Evolutionary conservation across 169 alveolate species (phyloP).

Genomic region (Toxoplasma gondii): DNA sequence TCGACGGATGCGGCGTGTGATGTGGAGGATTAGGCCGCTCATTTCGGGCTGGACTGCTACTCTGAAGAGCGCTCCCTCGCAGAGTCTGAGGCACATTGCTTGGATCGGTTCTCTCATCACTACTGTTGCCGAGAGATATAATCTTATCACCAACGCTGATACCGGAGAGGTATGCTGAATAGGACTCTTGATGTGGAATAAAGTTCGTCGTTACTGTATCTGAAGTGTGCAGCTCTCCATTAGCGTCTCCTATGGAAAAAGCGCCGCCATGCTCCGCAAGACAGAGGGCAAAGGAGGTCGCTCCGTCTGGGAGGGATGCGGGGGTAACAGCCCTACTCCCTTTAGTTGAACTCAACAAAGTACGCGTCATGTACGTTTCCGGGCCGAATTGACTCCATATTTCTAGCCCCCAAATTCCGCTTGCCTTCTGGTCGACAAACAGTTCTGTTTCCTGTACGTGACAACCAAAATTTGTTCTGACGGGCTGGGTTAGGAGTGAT

Average conservation of each 20-base stretch:
- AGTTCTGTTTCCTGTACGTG: slow-evolving; percentile 72
- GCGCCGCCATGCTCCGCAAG: slow-evolving; percentile 42
- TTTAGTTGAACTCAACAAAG: not conserved
- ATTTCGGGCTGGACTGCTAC: not conserved
- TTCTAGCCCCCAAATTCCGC: slow-evolving; percentile 75
- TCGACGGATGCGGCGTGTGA: not conserved
- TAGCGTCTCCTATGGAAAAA: slow-evolving; percentile 20
- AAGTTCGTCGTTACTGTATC: not conserved
- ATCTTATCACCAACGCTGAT: slow-evolving; percentile 13
- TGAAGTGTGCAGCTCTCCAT: slow-evolving; percentile 28
- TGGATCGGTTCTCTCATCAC: not conserved
- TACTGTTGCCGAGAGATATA: not conserved
- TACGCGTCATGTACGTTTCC: slow-evolving; percentile 46
- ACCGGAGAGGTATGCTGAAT: slow-evolving; percentile 50
- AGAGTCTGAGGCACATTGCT: slow-evolving; percentile 27
- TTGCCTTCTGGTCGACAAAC: slow-evolving; percentile 71
- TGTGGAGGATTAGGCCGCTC: slow-evolving; percentile 11
- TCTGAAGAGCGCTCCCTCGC: not conserved
- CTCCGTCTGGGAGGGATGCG: not conserved
- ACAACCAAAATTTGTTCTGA: slow-evolving; percentile 70
- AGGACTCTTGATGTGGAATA: slow-evolving; percentile 38
- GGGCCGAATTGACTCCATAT: slow-evolving; percentile 63
- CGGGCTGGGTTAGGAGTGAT: slow-evolving; percentile 20
- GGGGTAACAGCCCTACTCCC: slow-evolving; percentile 4
- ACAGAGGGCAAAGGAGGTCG: slow-evolving; percentile 13